Evolutionary conservation across 495 filamentous ascomycete genomes (phyloP).

Genomic region (Hypoxylon trugodes): DNA sequence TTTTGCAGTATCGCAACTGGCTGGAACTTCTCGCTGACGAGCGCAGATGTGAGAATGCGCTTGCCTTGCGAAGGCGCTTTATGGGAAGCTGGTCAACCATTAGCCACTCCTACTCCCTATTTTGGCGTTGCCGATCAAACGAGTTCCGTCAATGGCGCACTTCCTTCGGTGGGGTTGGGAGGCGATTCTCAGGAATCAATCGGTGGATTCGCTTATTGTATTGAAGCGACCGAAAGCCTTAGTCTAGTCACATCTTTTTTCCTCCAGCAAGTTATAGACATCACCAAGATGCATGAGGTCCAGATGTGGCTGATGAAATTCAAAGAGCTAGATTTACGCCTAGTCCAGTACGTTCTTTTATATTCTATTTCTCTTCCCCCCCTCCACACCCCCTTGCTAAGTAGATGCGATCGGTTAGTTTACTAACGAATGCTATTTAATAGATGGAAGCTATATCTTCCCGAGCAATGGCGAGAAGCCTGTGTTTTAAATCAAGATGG

Average conservation of each 20-base stretch:
- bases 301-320: constrained; percentile 55
- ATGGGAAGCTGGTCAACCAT: constrained; percentile 46
- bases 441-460: constrained; percentile 50
- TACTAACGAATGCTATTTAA: not conserved
- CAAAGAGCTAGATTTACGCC: constrained; percentile 54
- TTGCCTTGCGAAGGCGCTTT: constrained; percentile 51
- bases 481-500: constrained; percentile 42
- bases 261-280: constrained; percentile 50
- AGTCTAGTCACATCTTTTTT: constrained; percentile 52
- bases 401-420: not conserved
- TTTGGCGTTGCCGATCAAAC: constrained; percentile 44
- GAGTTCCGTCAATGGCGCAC: not conserved
- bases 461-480: constrained; percentile 47
- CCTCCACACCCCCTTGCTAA: not conserved
- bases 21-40: constrained; percentile 53
- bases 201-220: constrained; percentile 53
- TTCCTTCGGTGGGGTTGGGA: constrained; percentile 14
- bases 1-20: constrained; percentile 46
- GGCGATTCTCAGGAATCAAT: constrained; percentile 45
- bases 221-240: constrained; percentile 54
- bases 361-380: not conserved
- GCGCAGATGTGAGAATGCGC: constrained; percentile 49
- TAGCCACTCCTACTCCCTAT: constrained; percentile 44
- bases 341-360: constrained; percentile 47
- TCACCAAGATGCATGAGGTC: constrained; percentile 44